A percentile compares a stretch with the other conserved stretches of the same genome.
phyloP scores from a whole-genome alignment of 176 grass and related monocot genomes.

The Saccharum officinarum region DNA sequence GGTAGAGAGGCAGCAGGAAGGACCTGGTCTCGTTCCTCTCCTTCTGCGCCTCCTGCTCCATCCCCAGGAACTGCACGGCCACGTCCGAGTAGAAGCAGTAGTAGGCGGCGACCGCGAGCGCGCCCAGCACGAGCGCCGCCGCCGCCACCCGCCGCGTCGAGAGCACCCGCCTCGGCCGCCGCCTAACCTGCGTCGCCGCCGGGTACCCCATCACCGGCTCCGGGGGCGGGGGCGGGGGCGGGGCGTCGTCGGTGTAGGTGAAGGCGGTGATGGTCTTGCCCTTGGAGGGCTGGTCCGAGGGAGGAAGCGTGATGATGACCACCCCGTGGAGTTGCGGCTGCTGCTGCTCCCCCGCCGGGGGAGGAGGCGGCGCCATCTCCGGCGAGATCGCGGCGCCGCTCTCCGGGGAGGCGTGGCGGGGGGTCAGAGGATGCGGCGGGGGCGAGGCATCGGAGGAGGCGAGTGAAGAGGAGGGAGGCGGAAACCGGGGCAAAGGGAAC shows the following conservation, averaged over 20 bases:
- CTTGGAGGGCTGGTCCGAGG: conserved; percentile 89
- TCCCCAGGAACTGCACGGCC: conserved; percentile 66
- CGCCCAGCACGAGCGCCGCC: conserved; percentile 36
- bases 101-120: conserved; percentile 62
- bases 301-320: conserved; percentile 93
- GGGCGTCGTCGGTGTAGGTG: conserved; percentile 66
- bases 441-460: conserved; percentile 29
- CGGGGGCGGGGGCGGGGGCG: not conserved
- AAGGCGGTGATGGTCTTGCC: conserved; percentile 97
- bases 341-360: not conserved
- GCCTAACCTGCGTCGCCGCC: not conserved
- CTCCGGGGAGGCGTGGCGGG: not conserved
- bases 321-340: conserved; percentile 69
- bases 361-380: conserved; percentile 34
- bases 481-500: conserved; percentile 19
- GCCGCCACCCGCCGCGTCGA: conserved; percentile 38
- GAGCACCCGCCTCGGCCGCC: conserved; percentile 28
- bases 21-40: conserved; percentile 65
- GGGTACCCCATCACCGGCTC: not conserved
- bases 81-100: conserved; percentile 73
- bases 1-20: conserved; percentile 78
- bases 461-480: conserved; percentile 18
- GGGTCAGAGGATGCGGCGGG: conserved; percentile 42
- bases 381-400: conserved; percentile 28
- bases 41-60: conserved; percentile 47